phyloP scores from a whole-genome alignment of 176 grass and related monocot species.

The barley (Hordeum vulgare) region MorexV3_pseudomolecules_assembly NC_058524.1:607322092-607322591 shows the following conservation, averaged over 20 bases:
- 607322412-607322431: conserved; percentile 72
- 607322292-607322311: conserved; percentile 30
- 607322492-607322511: too few species aligned
- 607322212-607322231: conserved; percentile 46
- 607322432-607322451: conserved; percentile 80
- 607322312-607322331: conserved; percentile 56
- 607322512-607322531: too few species aligned
- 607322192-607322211: conserved; percentile 18
- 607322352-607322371: not conserved
- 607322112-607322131: conserved; percentile 47
- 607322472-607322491: too few species aligned
- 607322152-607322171: conserved; percentile 46
- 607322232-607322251: conserved; percentile 28
- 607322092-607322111: conserved; percentile 74
- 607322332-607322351: not conserved
- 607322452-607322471: too few species aligned
- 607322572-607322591: too few species aligned
- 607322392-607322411: not conserved
- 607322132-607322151: conserved; percentile 41
- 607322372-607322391: not conserved
- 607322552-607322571: too few species aligned
- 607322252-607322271: conserved; percentile 51
- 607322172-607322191: conserved; percentile 36
- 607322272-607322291: conserved; percentile 53
- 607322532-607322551: too few species aligned